These are phyloP conservation scores for Rhypophila decipiens DNA, from an alignment of 495 filamentous ascomycete species.

Conservation along the genomic window DNA sequence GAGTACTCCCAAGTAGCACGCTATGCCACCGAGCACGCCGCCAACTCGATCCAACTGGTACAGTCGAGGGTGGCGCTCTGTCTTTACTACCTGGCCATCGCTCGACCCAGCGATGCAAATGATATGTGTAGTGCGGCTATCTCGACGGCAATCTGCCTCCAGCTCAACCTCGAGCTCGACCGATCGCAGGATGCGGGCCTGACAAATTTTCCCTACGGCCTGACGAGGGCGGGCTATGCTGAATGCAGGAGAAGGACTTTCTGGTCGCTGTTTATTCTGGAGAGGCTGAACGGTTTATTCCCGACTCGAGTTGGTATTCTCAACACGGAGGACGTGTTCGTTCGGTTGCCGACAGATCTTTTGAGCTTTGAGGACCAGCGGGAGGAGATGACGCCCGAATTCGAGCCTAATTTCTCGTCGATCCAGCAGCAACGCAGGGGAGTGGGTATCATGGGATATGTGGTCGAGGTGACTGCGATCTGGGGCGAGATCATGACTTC, in stretches of 20 bases:
- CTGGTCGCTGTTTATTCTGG: conserved; percentile 59
- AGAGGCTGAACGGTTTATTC: conserved; percentile 55
- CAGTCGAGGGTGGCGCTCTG: conserved; percentile 58
- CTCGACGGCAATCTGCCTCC: conserved; percentile 49
- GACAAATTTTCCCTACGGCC: conserved; percentile 46
- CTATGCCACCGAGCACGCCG: conserved; percentile 48
- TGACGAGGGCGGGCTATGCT: conserved; percentile 50
- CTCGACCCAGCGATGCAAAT: conserved; percentile 47
- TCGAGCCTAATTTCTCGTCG: conserved; percentile 40
- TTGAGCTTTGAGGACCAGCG: conserved; percentile 51
- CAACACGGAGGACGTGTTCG: conserved; percentile 51
- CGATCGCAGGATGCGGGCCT: conserved; percentile 40
- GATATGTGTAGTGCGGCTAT: conserved; percentile 55
- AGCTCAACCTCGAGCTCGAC: conserved; percentile 56
- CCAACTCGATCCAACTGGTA: conserved; percentile 53
- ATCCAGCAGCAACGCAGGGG: conserved; percentile 7
- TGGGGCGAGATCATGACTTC: conserved; percentile 59
- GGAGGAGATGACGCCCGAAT: conserved; percentile 48
- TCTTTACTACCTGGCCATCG: conserved; percentile 57
- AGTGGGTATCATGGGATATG: conserved; percentile 52
- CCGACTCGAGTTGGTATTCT: conserved; percentile 40
- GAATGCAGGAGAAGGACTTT: conserved; percentile 64
- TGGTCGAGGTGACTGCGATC: conserved; percentile 54
- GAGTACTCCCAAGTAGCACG: conserved; percentile 52
- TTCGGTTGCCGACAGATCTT: conserved; percentile 55